Evolutionary conservation across 2,329 filamentous ascomycete genomes (phyloP).

Genomic region (Fusarium buharicum): DNA sequence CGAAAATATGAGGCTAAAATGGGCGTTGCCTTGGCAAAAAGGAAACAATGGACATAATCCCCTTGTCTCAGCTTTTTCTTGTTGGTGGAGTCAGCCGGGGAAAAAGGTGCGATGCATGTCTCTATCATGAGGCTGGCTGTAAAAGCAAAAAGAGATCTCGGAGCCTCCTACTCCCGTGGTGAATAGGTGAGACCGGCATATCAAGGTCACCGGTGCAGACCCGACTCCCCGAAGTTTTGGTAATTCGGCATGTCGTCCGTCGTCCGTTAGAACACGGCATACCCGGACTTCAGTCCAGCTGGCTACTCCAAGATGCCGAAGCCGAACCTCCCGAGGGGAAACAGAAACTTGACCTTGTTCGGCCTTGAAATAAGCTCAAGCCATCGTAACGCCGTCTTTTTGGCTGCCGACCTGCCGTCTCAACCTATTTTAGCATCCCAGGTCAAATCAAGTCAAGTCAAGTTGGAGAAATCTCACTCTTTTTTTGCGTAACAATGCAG

Average conservation of each 20-base stretch:
- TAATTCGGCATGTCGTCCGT: conserved; percentile 18
- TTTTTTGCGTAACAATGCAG: conserved; percentile 4
- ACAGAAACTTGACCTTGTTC: background rate
- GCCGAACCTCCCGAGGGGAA: conserved; percentile 11
- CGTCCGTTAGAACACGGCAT: background rate
- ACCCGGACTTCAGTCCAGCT: background rate
- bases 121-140: background rate
- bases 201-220: conserved; percentile 10
- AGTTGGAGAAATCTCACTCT: too few species aligned
- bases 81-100: conserved; percentile 8
- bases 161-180: background rate
- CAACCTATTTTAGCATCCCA: background rate
- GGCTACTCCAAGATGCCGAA: conserved; percentile 14
- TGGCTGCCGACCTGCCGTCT: background rate
- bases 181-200: background rate
- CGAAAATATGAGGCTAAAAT: conserved; percentile 11
- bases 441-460: background rate
- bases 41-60: conserved; percentile 8
- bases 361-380: conserved; percentile 1
- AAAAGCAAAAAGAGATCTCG: conserved; percentile 1
- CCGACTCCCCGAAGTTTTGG: conserved; percentile 29
- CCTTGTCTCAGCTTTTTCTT: conserved; percentile 5
- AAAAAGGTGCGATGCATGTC: conserved; percentile 4
- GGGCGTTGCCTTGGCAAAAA: conserved; percentile 10
- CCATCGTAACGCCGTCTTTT: conserved; percentile 11